Evolutionary conservation across 805 yeast species (phyloP), one percentile per base, ranked within the genome.

Genomic region (Candida ortonii): DNA sequence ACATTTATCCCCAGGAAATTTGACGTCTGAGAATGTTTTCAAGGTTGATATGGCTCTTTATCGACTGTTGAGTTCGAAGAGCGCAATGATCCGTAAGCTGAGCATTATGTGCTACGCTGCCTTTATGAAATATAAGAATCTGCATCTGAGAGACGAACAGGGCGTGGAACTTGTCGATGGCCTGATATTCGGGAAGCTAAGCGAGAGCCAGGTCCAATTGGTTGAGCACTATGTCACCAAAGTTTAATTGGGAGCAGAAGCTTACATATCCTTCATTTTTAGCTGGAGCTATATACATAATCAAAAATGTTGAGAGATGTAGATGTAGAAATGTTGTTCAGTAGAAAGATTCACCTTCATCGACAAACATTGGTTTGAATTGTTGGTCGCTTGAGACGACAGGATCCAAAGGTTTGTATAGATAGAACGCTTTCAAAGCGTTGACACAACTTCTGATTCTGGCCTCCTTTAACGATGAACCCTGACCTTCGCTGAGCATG

Each of bases 401-500:
- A 11, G 72, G 68, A 43, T 71, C 71, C 28, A 82, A 60, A 11
- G 97, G 97, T 44, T 83, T 78, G 62, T 93, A 93, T 53, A 94
- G 73, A 65, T 93, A 93, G 81, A 93, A 93, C 40, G 85, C 77
- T 70, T 87, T 80, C 57, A 93, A 75, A 21, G 97, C 89, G 59
- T 84, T 83, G 21, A 88, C 94, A 34, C 88, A 85, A 22, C 96
- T 93, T 61, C 96, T 78, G 25, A 87, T 83, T 63, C 88, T 85
- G 22, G 97, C 96, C 64, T 93, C 97, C 46, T 74, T 76, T 51
- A 93, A 67, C 18, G 95, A 84, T 6, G 94, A 70, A 22, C 97
- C 99, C 55, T 84, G 87, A 25, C 96, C 96, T 62, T 93, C 97
- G 33, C 97, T 96, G 36, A 93, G 68, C 61, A 86, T 80, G 44